Evolutionary conservation across 768 basidiomycete genomes (phyloP).

Genomic region (Leccinum rimulosum): DNA sequence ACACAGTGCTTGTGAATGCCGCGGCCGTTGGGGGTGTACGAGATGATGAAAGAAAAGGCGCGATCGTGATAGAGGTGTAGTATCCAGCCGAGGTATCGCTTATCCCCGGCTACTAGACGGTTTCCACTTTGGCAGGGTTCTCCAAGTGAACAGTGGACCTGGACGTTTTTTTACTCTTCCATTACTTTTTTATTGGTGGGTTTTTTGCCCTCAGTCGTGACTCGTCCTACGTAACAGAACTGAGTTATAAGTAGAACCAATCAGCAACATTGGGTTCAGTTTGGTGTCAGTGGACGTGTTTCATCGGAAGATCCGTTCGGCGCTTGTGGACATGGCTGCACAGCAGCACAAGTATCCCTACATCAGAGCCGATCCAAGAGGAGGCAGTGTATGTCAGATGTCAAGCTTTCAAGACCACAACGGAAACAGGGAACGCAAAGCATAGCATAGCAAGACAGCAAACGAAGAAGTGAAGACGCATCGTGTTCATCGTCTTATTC

Average conservation of each 20-base stretch:
- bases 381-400: background rate
- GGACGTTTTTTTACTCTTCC: background rate
- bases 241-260: background rate
- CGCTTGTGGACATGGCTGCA: background rate
- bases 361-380: background rate
- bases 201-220: background rate
- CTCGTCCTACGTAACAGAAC: background rate
- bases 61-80: conserved; percentile 1
- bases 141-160: background rate
- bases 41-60: conserved; percentile 10
- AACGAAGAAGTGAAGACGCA: background rate
- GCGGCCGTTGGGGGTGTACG: conserved; percentile 4
- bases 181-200: background rate
- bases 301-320: background rate
- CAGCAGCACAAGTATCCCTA: no score
- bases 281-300: background rate
- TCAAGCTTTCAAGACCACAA: background rate
- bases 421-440: background rate
- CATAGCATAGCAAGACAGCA: background rate
- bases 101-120: background rate
- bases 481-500: background rate
- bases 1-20: conserved; percentile 7
- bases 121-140: background rate
- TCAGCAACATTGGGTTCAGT: background rate
- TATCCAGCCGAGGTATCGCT: background rate